These are phyloP conservation scores for Colletotrichum theobromicola DNA, from an alignment of 2,329 filamentous ascomycete species.

Conservation along the genomic window DNA sequence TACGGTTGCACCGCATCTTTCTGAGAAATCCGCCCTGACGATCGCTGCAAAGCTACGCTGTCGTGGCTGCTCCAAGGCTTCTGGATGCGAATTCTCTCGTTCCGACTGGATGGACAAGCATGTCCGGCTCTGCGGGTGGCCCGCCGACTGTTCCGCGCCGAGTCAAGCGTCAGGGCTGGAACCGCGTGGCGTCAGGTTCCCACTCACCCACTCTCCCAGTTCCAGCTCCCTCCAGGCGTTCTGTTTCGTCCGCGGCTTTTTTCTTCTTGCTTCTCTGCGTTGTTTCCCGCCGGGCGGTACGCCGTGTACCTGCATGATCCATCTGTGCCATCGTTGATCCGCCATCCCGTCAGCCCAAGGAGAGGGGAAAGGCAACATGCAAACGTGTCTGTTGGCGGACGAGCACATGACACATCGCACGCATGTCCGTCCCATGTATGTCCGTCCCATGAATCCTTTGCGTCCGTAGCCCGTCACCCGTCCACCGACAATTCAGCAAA, in stretches of 20 bases:
- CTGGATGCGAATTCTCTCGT: not conserved
- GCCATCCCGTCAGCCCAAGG: not conserved
- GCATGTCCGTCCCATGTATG: not conserved
- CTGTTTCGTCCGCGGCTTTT: not conserved
- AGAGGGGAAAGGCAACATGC: not conserved
- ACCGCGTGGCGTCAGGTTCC: conserved; percentile 1
- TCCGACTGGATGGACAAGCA: conserved; percentile 15
- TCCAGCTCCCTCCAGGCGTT: not conserved
- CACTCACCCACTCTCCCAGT: too few species aligned
- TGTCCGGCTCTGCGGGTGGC: not conserved
- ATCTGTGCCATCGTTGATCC: not conserved
- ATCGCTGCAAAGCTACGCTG: conserved; percentile 12
- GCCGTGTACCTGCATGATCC: conserved; percentile 14
- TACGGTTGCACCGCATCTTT: not conserved
- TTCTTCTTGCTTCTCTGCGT: not conserved
- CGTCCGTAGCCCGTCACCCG: too few species aligned
- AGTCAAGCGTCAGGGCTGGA: conserved; percentile 15
- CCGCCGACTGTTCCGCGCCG: conserved; percentile 9
- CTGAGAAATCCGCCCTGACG: conserved; percentile 10
- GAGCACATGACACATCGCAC: not conserved
- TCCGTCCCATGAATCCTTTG: not conserved
- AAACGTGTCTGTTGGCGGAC: not conserved
- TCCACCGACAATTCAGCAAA: not conserved
- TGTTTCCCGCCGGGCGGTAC: not conserved
- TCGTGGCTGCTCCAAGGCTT: not conserved